Percentiles rank a stretch among this genome's conserved stretches.
Conservation (phyloP, 2,329 filamentous ascomycete species). For the Exophiala phaeomuriformis region DNA sequence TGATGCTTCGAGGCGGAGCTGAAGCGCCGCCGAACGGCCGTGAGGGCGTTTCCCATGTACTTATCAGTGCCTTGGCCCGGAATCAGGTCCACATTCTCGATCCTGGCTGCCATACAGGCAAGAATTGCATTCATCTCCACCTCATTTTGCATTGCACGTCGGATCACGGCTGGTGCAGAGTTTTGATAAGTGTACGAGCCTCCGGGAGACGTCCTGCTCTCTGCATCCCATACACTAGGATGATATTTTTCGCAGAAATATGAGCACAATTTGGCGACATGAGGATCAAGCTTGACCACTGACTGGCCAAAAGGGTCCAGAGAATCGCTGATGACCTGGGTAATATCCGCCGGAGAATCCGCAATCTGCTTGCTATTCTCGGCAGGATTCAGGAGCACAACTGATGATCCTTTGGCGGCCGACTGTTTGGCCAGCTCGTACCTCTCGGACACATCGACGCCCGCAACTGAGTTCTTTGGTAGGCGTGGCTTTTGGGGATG, state of each 20-base stretch:
- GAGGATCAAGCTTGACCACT: slow-evolving; percentile 19
- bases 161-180: slow-evolving; percentile 13
- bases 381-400: slow-evolving; percentile 10
- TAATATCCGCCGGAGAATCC: slow-evolving; percentile 16
- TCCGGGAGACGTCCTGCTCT: slow-evolving; percentile 16
- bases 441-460: not conserved
- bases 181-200: slow-evolving; percentile 20
- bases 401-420: not conserved
- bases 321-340: slow-evolving; percentile 13
- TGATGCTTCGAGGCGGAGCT: slow-evolving; percentile 20
- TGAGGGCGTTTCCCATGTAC: slow-evolving; percentile 21
- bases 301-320: slow-evolving; percentile 23
- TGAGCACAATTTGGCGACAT: slow-evolving; percentile 18
- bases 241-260: slow-evolving; percentile 23
- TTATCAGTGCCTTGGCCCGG: slow-evolving; percentile 20
- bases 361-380: not conserved
- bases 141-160: slow-evolving; percentile 22
- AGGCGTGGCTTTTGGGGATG: not conserved
- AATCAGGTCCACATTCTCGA: slow-evolving; percentile 19
- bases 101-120: slow-evolving; percentile 23
- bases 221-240: slow-evolving; percentile 23
- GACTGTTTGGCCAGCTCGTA: not conserved
- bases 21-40: slow-evolving; percentile 18
- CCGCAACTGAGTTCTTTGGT: not conserved
- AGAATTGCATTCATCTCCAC: slow-evolving; percentile 25